These are phyloP conservation scores for Pseudisothecium myosuroides DNA, from an alignment of 225 moss, liverwort and hornwort genomes.

Conservation along the genomic window DNA sequence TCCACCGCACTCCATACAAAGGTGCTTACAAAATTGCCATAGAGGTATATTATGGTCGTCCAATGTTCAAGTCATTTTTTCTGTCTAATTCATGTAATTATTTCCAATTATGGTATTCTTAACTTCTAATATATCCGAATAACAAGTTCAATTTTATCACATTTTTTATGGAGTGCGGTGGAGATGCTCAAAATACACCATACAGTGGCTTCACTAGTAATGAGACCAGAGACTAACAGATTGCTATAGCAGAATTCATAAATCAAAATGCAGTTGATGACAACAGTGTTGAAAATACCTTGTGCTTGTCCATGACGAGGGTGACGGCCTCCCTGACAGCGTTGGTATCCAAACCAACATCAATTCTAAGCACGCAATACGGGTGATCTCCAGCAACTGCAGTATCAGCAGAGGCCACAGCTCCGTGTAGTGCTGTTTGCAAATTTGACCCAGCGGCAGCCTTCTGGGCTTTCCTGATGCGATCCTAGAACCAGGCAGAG, in stretches of 20 bases:
- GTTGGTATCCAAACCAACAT: slow-evolving; percentile 51
- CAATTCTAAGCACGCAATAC: slow-evolving; percentile 39
- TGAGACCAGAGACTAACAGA: not conserved
- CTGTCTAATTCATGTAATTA: not conserved
- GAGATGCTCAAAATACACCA: not conserved
- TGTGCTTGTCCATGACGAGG: slow-evolving; percentile 53
- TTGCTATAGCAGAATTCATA: not conserved
- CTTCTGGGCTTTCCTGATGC: slow-evolving; percentile 51
- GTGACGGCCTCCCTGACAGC: slow-evolving; percentile 54
- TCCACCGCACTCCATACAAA: not conserved
- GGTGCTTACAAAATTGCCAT: not conserved
- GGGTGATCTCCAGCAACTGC: slow-evolving; percentile 18
- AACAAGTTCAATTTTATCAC: not conserved
- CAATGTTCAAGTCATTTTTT: not conserved
- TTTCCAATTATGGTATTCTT: not conserved
- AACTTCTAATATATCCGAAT: not conserved
- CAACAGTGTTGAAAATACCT: slow-evolving; percentile 3
- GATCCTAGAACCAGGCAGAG: slow-evolving; percentile 12
- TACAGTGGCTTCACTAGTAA: not conserved
- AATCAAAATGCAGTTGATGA: not conserved
- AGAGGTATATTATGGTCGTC: not conserved
- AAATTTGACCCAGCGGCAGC: slow-evolving; percentile 43
- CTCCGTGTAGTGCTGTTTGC: slow-evolving; percentile 37
- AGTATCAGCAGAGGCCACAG: slow-evolving; percentile 33
- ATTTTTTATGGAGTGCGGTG: not conserved